Base-by-base conservation (phyloP, 108 stramenopile genomes). In the Discostella stelligeroides region DNA sequence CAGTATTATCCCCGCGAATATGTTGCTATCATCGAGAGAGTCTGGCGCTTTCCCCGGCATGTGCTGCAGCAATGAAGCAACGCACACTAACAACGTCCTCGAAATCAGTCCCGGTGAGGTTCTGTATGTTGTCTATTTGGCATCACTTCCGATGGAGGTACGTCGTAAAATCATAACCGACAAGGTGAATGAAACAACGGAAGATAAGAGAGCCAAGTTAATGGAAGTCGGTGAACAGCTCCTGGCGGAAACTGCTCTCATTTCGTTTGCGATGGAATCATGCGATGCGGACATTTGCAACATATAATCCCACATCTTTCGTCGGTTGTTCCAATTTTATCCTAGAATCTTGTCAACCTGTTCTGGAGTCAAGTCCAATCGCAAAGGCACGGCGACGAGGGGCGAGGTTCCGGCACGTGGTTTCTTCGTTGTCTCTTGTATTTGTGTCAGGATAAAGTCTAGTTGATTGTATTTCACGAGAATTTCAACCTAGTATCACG, bases 401-500 rank as follows among this genome's bases (percentile, higher is more conserved):
- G 90, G 90, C 39, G 68, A 72, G 18, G 85, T 86, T 9, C 83
- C 84, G 0, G 80, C 76, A 42, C 85, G 65, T n/a, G 90, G 90
- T 54, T 86, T 91, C 61, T 88, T 91, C 17, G 76, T 66, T 48
- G 89, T 88, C 67, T 91, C 87, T 40, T 62, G 30, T 12, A 91
- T 66, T 48, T 91, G 90, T 69, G 73, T 40, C 11, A 85, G 49
- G 7, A 87, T 75, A 54, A 72, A 85, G 15, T 85, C 87, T 2
- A 91, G 66, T 43, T 87, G 87, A 46, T 87, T 73, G 54, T 91
- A 91, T 60, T 87, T 86, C 39, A 75, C 62, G 41, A 91, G 72
- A 49, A 91, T 88, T 63, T 91, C 90, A 0, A 91, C 85, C 76
- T 78, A 38, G 11, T 30, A 28, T 21, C 14, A 20, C 28, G 51